Base-by-base conservation (phyloP, 345 rosid genomes). In the Bretschneidera sinensis region DNA sequence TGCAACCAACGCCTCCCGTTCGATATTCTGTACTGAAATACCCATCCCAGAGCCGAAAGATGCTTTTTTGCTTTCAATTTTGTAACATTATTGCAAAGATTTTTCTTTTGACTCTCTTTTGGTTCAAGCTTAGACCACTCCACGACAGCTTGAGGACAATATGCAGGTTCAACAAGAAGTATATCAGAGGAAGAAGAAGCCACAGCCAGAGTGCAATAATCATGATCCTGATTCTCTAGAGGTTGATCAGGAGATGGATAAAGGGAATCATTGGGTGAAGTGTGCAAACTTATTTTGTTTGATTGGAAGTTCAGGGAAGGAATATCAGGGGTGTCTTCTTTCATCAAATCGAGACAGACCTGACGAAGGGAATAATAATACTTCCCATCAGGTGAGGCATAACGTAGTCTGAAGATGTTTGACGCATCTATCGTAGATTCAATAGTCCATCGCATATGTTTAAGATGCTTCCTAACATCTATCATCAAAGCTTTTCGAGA, bases 341-440 rank as follows among this genome's bases (percentile, higher is more conserved):
- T 33, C 22, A 18, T 48, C 65, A 90, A 50, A 62, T 48, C 64
- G 24, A 39, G 57, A 72, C 91, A 88, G 43, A 72, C 80, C 64
- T 64, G 65, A 39, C 57, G 61, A 74, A 91, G 85, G 70, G 98
- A 91, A 24, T 63, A 39, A 70, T 78, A 84, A 20, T 23, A 8
- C 61, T 71, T 72, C 18, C 86, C 81, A 45, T 66, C 58, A 63
- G 98, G 98, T 55, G 96, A 80, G 53, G 57, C 31, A 63, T 86
- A 91, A 55, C 89, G 91, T 13, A 72, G 28, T 60, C 82, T 83
- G 5, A 0, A 19, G 2, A 1, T 18, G 19, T 66, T 43, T 28
- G 4, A 43, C 34, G 62, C 67, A 14, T 61, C 78, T 50, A 33
- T 58, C 57, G 5, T 53, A 48, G 49, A 71, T 55, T 85, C 83